Conservation (phyloP, 2,329 filamentous ascomycete genomes). For the Beauveria sp. region DNA sequence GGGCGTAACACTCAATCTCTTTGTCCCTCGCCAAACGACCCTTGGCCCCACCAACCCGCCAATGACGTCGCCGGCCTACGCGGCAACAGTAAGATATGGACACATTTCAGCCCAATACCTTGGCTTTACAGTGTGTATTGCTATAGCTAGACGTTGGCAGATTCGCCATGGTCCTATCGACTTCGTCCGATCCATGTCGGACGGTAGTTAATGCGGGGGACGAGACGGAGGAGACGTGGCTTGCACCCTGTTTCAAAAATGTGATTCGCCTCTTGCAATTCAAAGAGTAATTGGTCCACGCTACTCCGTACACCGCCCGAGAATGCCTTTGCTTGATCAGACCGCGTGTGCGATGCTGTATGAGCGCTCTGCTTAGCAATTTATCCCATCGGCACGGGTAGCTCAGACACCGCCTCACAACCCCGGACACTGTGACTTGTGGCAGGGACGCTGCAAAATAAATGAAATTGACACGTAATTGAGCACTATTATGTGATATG, state of each 20-base stretch:
- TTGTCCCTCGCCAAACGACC: background rate
- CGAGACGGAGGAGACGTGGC: background rate
- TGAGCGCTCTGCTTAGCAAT: background rate
- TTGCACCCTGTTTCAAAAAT: background rate
- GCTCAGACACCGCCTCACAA: background rate
- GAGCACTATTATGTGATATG: background rate
- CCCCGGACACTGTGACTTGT: background rate
- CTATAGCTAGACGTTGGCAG: background rate
- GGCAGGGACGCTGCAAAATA: background rate
- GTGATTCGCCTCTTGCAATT: background rate
- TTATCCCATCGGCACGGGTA: background rate
- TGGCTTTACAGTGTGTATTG: background rate
- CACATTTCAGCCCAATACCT: background rate
- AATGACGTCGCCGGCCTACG: constrained; percentile 5
- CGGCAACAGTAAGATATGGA: background rate
- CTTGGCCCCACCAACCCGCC: background rate
- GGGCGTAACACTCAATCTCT: background rate
- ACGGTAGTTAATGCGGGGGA: background rate
- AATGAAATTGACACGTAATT: background rate
- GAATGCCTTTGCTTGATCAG: background rate
- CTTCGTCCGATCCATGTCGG: background rate
- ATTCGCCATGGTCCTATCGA: background rate
- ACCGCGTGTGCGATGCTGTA: background rate
- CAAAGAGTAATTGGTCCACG: background rate
- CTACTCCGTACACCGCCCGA: background rate